Percentiles rank a stretch among this genome's conserved stretches.
Evolutionary conservation across 2,329 filamentous ascomycete species (phyloP).

Genomic region (Thelonectria blattea): DNA sequence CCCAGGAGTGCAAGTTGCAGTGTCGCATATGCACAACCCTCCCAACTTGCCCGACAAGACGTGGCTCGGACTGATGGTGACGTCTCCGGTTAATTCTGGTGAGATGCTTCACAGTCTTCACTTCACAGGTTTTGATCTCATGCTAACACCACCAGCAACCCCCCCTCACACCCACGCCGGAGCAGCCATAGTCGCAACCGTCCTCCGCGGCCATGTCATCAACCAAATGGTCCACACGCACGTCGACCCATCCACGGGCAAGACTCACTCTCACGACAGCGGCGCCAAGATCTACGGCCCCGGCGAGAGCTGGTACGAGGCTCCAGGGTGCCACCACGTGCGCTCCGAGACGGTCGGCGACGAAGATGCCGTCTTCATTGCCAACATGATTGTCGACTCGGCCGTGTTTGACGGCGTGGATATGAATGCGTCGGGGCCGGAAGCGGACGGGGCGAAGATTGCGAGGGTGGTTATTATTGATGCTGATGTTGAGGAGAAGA

Average conservation of each 20-base stretch:
- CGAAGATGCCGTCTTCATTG: conserved; percentile 23
- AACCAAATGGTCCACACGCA: conserved; percentile 27
- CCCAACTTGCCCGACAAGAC: conserved; percentile 18
- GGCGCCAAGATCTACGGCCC: conserved; percentile 26
- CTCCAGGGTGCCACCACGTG: conserved; percentile 28
- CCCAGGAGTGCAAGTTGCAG: conserved; percentile 17
- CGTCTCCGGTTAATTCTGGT: conserved; percentile 20
- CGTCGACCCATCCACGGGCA: conserved; percentile 14
- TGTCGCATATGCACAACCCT: conserved; percentile 17
- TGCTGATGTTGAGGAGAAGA: conserved; percentile 21
- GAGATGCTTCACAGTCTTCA: not conserved
- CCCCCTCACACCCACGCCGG: conserved; percentile 26
- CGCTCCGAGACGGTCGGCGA: conserved; percentile 25
- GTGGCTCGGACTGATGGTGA: conserved; percentile 22
- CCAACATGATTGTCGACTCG: conserved; percentile 21
- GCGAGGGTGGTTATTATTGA: conserved; percentile 23
- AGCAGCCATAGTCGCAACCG: conserved; percentile 21
- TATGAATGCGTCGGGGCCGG: conserved; percentile 5
- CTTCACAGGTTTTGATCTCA: not conserved
- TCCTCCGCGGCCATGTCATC: conserved; percentile 22
- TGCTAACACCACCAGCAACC: conserved; percentile 9
- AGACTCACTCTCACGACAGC: conserved; percentile 10
- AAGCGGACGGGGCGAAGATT: conserved; percentile 23
- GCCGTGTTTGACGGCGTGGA: conserved; percentile 23
- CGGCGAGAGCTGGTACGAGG: conserved; percentile 29